Conservation (phyloP, 148 eudicot genomes). For the Cornus florida region DNA sequence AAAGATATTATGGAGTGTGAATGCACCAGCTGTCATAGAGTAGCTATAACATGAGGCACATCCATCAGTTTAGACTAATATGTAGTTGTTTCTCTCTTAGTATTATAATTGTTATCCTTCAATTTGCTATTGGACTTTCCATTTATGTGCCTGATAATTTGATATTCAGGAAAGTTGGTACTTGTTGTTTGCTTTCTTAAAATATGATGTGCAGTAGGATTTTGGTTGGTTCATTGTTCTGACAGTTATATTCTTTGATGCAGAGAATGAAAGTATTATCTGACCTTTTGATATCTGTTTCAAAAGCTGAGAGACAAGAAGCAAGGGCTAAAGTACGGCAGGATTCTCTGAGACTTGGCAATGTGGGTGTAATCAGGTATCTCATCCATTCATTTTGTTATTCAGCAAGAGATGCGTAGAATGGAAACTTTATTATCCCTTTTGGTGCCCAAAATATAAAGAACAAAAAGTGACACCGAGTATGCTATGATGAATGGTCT, state of each 20-base stretch:
- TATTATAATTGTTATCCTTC: neutral
- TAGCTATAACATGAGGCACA: neutral
- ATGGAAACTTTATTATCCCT: neutral
- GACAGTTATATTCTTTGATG: slow-evolving; percentile 23
- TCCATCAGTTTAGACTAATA: neutral
- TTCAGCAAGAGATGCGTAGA: neutral
- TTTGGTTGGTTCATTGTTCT: slow-evolving; percentile 3
- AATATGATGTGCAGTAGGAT: neutral
- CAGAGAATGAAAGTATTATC: slow-evolving; percentile 92
- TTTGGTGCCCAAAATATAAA: neutral
- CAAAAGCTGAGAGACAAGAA: slow-evolving; percentile 99
- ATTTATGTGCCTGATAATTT: neutral
- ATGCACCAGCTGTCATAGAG: neutral
- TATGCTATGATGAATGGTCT: neutral
- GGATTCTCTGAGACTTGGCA: slow-evolving; percentile 93
- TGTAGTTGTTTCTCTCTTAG: neutral
- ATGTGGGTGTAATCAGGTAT: slow-evolving; percentile 92
- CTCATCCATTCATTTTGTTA: slow-evolving; percentile 2
- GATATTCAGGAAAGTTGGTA: neutral
- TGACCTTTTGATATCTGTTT: slow-evolving; percentile 87
- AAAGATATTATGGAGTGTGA: no score
- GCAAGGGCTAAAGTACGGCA: slow-evolving; percentile 95
- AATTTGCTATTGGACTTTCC: neutral
- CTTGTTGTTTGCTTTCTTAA: neutral
- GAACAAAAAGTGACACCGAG: neutral